Evolutionary conservation across 139 green algal genomes (phyloP), one percentile per base, ranked within the genome.

Genomic region (Tetratostichococcus sp.): DNA sequence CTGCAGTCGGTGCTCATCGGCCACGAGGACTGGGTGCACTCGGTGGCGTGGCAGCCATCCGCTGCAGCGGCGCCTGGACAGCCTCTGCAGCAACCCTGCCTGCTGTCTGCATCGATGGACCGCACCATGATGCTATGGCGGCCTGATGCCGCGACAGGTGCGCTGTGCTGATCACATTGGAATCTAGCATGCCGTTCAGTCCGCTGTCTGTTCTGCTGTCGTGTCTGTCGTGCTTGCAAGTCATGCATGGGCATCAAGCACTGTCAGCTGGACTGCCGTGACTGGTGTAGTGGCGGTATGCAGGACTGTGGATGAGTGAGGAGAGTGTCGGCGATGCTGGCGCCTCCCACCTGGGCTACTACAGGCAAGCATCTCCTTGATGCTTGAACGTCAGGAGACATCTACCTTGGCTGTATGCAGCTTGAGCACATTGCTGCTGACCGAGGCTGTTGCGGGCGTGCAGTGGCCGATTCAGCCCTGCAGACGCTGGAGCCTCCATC

Each of bases 1-100:
- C 72, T 96, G 35, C 92, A 98, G 77, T 87, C 90, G 0, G 77
- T 98, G 43, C 83, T 97, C 1, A 80, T 94, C 1, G 93, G 92
- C 0, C 95, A 99, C 70, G 95, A 98, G 79, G 95, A 99, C 78
- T 99, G 94, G 94, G 91, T 98, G 65, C 85, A 95, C 78, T 84
- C 76, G 0, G 88, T 96, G 30, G 72, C 75, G 19, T 99, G 94
- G 93, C 76, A 87, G 39, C 88, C 86, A 0, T 35, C 59, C 1
- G 65, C 34, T 25, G 28, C 28, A 43, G 33, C 59, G 23, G 58
- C 31, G n/a, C 4, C 62, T 43, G 31, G 26, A 21, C 26, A 71
- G 65, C 62, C 26, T 74, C 71, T 21, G 30, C 69, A 32, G 69
- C 30, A 30, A n/a, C 75, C 81, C 30, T 84, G 70, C 59, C 87